Evolutionary conservation across 768 basidiomycete genomes (phyloP).

Genomic region (Cystofilobasidium macerans): DNA sequence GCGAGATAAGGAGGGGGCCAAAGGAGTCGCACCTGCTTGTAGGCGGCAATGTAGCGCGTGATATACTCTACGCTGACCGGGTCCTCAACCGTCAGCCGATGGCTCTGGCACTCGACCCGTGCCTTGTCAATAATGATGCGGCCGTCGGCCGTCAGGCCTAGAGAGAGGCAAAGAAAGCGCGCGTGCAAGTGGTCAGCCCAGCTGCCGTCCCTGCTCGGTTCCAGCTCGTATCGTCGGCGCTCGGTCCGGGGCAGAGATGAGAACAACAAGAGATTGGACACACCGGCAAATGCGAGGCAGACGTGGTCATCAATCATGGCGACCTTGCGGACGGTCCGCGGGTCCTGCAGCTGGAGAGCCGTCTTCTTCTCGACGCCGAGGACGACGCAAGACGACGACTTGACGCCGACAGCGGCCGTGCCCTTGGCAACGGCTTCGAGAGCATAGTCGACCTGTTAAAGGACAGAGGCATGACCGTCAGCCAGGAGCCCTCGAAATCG

Average conservation of each 20-base stretch:
- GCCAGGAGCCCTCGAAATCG: slow-evolving; percentile 10
- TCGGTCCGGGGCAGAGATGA: too few relatives aligned
- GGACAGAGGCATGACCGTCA: not conserved
- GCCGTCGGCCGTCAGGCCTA: slow-evolving; percentile 94
- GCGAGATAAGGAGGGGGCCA: not conserved
- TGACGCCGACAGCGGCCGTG: slow-evolving; percentile 93
- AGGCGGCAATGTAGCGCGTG: slow-evolving; percentile 93
- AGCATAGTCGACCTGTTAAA: slow-evolving; percentile 85
- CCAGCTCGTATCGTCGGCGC: too few relatives aligned
- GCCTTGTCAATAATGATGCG: slow-evolving; percentile 97
- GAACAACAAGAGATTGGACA: slow-evolving; percentile 34
- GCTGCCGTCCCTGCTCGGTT: too few relatives aligned
- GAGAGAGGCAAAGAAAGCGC: slow-evolving; percentile 13
- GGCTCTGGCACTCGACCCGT: slow-evolving; percentile 91
- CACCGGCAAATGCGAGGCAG: slow-evolving; percentile 94
- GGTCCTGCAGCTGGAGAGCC: slow-evolving; percentile 91
- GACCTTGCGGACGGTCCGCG: slow-evolving; percentile 91
- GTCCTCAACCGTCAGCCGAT: slow-evolving; percentile 93
- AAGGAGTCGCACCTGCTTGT: slow-evolving; percentile 69
- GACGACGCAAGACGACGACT: slow-evolving; percentile 87
- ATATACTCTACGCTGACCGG: slow-evolving; percentile 98
- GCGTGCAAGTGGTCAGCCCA: slow-evolving; percentile 16
- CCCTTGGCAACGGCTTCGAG: slow-evolving; percentile 94
- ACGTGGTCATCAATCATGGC: slow-evolving; percentile 98
- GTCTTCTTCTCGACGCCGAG: slow-evolving; percentile 99